Evolutionary conservation across 768 basidiomycete genomes (phyloP), one percentile per base, ranked within the genome.

Genomic region (Kondoa malvinella): DNA sequence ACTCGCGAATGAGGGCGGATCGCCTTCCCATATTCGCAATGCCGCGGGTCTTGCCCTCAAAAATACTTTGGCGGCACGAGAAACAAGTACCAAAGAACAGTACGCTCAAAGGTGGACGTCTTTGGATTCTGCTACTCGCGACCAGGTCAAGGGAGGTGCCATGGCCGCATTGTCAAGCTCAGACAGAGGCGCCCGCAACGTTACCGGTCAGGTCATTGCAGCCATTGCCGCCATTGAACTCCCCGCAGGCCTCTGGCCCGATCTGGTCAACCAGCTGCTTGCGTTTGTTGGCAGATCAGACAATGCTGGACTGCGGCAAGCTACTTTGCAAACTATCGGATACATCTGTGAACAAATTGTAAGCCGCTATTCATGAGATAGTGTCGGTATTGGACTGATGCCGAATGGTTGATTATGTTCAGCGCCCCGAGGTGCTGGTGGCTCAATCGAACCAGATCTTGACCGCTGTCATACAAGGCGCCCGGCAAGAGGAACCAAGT

Each of bases 41-140:
- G 92, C 94, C n/a, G 92, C 95, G 27, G 92, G 90, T 76, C 82
- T 99, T 64, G 92, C 94, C 25, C 81, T 99, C 78, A 99, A 97
- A 83, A 99, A 99, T 78, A 84, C 91, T 69, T 79, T 99, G 68
- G 83, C 86, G 34, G 90, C 92, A 69, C 82, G 89, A 74, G 94
- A 96, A 88, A 89, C 91, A 70, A 74, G 79, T 25, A 78, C 84
- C 62, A 88, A 92, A 76, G 79, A 82, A 32, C 87, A 88, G 63
- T 85, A 86, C 75, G 80, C 85, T 27, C 83, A 80, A 72, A 82
- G 89, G 73, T 97, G 94, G 92, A 81, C 89, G 40, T 59, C 81
- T n/a, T 81, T 95, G 60, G 82, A 83, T 72, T 79, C 79, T 57
- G 82, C 83, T 21, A 82, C 85, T 61, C 86, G 85, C 77, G 77